A percentile compares a stretch with the other conserved stretches of the same genome.
Evolutionary conservation across 495 filamentous ascomycete species (phyloP).

Genomic region (Rostrohypoxylon terebratum): DNA sequence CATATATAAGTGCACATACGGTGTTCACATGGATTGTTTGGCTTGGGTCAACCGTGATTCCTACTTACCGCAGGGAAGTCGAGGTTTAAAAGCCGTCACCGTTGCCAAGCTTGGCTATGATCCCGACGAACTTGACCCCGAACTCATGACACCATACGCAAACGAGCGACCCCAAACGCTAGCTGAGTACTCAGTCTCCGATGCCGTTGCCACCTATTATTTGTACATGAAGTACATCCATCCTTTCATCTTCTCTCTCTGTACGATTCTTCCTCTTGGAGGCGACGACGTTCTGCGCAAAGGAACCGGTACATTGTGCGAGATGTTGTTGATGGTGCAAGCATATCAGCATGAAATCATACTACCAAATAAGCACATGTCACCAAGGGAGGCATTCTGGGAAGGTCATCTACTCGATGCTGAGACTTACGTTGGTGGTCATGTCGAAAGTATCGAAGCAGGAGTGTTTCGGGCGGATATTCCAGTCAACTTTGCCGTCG

Average conservation of each 20-base stretch:
- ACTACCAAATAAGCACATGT: constrained; percentile 95
- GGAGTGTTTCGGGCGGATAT: constrained; percentile 98
- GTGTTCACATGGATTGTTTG: constrained; percentile 99
- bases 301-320: constrained; percentile 96
- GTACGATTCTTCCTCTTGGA: constrained; percentile 93
- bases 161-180: constrained; percentile 91
- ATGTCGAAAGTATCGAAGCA: constrained; percentile 99
- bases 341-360: constrained; percentile 93
- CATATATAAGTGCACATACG: constrained; percentile 93
- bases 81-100: constrained; percentile 97
- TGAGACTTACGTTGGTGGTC: constrained; percentile 97
- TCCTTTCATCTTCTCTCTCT: constrained; percentile 98
- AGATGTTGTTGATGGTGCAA: constrained; percentile 99
- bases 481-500: constrained; percentile 89
- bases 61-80: constrained; percentile 96
- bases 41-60: constrained; percentile 99
- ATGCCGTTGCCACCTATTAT: constrained; percentile 99
- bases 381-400: constrained; percentile 92
- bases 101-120: constrained; percentile 98
- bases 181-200: constrained; percentile 98
- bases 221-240: constrained; percentile 99
- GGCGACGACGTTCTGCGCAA: constrained; percentile 94
- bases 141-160: constrained; percentile 96
- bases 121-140: constrained; percentile 96
- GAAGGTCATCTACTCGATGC: constrained; percentile 96